Percentiles rank a stretch among this genome's conserved stretches.
These are phyloP conservation scores for Protomyces gravidus DNA, from an alignment of 1,139 yeast genomes.

Conservation along the genomic window DNA sequence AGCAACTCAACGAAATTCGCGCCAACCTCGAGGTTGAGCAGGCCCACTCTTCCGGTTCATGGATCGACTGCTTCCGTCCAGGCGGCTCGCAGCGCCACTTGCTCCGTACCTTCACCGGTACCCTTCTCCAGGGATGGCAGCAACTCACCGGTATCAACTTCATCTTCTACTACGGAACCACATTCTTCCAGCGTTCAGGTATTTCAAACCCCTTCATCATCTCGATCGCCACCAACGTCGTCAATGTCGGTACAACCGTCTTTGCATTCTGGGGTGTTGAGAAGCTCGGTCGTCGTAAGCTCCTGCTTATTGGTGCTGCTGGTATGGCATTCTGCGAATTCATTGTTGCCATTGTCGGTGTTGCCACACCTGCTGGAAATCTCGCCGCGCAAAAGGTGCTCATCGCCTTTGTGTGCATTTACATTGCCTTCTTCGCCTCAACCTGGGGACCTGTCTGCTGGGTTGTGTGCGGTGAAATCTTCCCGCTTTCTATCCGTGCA, in stretches of 20 bases:
- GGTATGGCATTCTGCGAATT: constrained; percentile 64
- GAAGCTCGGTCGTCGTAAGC: constrained; percentile 63
- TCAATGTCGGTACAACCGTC: constrained; percentile 58
- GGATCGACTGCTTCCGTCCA: constrained; percentile 35
- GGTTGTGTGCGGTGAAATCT: constrained; percentile 72
- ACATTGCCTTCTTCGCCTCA: constrained; percentile 68
- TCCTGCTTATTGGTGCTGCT: constrained; percentile 59
- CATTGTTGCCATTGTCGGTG: constrained; percentile 66
- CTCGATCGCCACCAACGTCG: constrained; percentile 57
- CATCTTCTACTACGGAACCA: constrained; percentile 50
- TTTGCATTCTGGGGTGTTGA: constrained; percentile 61
- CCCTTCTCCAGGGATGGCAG: constrained; percentile 52
- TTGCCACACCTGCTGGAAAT: constrained; percentile 35
- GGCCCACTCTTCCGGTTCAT: constrained; percentile 52
- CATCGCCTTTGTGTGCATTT: constrained; percentile 64
- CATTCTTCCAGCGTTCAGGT: constrained; percentile 63
- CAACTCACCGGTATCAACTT: constrained; percentile 58
- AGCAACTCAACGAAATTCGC: constrained; percentile 45
- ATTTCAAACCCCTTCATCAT: constrained; percentile 48
- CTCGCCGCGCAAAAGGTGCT: constrained; percentile 46
- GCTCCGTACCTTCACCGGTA: constrained; percentile 42
- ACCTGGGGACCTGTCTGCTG: constrained; percentile 80
- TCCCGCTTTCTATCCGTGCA: constrained; percentile 66
- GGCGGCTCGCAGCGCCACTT: constrained; percentile 44
- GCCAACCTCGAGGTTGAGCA: constrained; percentile 48